Evolutionary conservation across 176 grass and related monocot species (phyloP).

Genomic region (Musa schizocarpa): DNA sequence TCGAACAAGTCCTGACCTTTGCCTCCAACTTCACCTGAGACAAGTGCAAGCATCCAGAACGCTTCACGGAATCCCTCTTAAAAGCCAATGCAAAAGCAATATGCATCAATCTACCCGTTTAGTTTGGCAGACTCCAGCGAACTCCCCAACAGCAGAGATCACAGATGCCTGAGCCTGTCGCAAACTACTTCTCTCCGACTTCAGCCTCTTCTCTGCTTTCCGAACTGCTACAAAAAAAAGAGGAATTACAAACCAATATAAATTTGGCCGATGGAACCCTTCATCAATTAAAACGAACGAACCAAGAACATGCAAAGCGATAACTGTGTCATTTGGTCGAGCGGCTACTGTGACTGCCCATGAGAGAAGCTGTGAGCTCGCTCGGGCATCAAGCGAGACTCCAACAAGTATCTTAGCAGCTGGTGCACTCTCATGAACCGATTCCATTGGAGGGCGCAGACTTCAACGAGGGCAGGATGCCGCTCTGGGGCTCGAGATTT

Average conservation of each 20-base stretch:
- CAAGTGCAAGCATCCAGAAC: constrained; percentile 8
- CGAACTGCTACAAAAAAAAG: constrained; percentile 12
- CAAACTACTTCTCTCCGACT: constrained; percentile 40
- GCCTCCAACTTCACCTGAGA: constrained; percentile 83
- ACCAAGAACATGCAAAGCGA: constrained; percentile 83
- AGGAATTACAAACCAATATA: background rate
- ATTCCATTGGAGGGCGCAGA: constrained; percentile 36
- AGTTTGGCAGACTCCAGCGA: constrained; percentile 53
- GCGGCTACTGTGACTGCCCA: constrained; percentile 63
- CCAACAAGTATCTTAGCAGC: constrained; percentile 66
- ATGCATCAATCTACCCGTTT: constrained; percentile 51
- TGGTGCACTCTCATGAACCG: constrained; percentile 41
- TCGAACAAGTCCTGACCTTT: constrained; percentile 65
- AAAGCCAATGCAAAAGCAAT: too few relatives aligned
- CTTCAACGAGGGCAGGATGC: constrained; percentile 5
- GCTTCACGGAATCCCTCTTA: too few relatives aligned
- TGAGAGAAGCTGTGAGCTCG: constrained; percentile 63
- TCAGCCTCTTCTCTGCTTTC: constrained; percentile 25
- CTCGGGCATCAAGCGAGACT: constrained; percentile 44
- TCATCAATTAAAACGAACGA: background rate
- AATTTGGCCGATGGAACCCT: background rate
- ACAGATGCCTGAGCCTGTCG: constrained; percentile 72
- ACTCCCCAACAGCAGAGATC: constrained; percentile 76
- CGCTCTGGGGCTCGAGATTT: background rate
- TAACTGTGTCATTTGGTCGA: constrained; percentile 57